These are phyloP conservation scores for Aspergillus sparsus DNA, from an alignment of 495 filamentous ascomycete species.

Conservation along the genomic window DNA sequence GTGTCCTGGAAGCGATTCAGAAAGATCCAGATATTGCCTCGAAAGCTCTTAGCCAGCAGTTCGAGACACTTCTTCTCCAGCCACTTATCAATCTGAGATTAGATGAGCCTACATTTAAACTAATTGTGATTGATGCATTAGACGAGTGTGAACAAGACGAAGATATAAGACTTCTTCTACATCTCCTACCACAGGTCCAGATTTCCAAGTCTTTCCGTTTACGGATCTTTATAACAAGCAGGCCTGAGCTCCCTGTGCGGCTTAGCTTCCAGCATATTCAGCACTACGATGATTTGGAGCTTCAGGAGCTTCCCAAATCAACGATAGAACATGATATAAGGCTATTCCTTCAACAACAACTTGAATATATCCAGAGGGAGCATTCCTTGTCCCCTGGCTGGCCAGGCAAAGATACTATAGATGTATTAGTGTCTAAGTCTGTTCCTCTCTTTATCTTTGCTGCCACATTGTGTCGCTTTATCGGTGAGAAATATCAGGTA, in stretches of 20 bases:
- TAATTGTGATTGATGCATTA: conserved; percentile 50
- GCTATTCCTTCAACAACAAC: conserved; percentile 21
- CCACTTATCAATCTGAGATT: conserved; percentile 28
- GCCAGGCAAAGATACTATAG: conserved; percentile 33
- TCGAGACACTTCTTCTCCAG: conserved; percentile 44
- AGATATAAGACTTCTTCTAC: conserved; percentile 34
- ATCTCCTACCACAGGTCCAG: conserved; percentile 25
- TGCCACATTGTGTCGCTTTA: conserved; percentile 33
- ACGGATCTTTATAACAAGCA: conserved; percentile 35
- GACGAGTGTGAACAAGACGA: conserved; percentile 48
- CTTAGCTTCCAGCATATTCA: conserved; percentile 23
- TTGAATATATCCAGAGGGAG: conserved; percentile 19
- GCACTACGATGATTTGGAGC: conserved; percentile 9
- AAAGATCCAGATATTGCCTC: conserved; percentile 30
- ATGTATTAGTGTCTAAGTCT: conserved; percentile 16
- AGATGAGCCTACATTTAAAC: conserved; percentile 8
- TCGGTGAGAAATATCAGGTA: conserved; percentile 19
- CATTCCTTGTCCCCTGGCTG: conserved; percentile 26
- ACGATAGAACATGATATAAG: conserved; percentile 28
- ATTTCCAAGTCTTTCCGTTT: conserved; percentile 13
- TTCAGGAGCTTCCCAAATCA: conserved; percentile 20
- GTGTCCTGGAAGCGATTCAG: conserved; percentile 40
- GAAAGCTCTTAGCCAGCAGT: conserved; percentile 39
- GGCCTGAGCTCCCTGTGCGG: conserved; percentile 46
- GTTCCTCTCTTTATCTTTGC: conserved; percentile 34